These are phyloP conservation scores for Sparassis latifolia DNA, from an alignment of 1,284 basidiomycete species.

Conservation along the genomic window DNA sequence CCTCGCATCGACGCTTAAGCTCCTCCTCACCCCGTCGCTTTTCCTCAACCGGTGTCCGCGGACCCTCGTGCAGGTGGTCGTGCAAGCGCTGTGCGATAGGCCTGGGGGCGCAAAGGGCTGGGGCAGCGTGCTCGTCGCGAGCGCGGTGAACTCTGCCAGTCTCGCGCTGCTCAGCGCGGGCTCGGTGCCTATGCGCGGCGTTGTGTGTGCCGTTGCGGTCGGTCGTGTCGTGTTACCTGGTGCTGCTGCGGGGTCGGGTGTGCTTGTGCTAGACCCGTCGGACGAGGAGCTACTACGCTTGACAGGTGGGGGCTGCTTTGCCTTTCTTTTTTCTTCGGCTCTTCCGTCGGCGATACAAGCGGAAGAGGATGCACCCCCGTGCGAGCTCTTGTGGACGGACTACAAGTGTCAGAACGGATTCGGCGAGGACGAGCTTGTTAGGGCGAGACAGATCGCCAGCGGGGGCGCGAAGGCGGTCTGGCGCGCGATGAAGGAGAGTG, in stretches of 20 bases:
- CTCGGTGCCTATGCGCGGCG: constrained; percentile 63
- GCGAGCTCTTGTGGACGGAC: constrained; percentile 46
- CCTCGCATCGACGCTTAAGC: constrained; percentile 43
- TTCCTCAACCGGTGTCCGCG: constrained; percentile 60
- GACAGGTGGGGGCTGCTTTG: constrained; percentile 53
- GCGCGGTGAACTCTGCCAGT: constrained; percentile 62
- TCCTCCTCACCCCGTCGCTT: constrained; percentile 51
- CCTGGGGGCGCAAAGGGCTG: constrained; percentile 26
- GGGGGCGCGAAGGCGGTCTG: constrained; percentile 41
- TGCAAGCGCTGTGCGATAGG: constrained; percentile 46
- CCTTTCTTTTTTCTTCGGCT: constrained; percentile 51
- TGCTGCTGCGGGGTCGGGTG: constrained; percentile 5
- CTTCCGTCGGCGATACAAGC: constrained; percentile 11
- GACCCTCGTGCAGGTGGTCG: constrained; percentile 63
- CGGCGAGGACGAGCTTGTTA: constrained; percentile 34
- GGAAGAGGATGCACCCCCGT: constrained; percentile 19
- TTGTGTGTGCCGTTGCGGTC: constrained; percentile 60
- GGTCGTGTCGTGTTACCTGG: constrained; percentile 24
- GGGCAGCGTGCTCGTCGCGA: constrained; percentile 33
- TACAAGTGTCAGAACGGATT: constrained; percentile 37
- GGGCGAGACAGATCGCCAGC: constrained; percentile 41
- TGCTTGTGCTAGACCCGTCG: constrained; percentile 47
- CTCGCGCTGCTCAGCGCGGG: constrained; percentile 61
- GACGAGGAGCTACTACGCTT: constrained; percentile 35
- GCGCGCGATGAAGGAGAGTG: constrained; percentile 37